phyloP scores from a whole-genome alignment of 2,329 filamentous ascomycete genomes.

The Fusarium dlaminii region DNA sequence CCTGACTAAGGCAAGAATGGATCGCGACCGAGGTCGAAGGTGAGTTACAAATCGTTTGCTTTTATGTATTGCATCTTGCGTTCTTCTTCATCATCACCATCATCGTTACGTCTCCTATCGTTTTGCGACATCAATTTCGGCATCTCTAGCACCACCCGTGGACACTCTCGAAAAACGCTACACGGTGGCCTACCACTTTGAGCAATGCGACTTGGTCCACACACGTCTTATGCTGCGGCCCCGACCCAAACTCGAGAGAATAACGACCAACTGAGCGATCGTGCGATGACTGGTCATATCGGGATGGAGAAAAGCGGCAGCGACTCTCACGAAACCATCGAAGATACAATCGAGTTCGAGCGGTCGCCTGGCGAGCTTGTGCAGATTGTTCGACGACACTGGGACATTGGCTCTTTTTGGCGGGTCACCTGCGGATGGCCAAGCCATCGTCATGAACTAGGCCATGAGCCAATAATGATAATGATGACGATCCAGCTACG shows the following conservation, averaged over 20 bases:
- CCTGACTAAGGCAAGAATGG: conserved; percentile 40
- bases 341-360: background rate
- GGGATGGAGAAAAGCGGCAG: background rate
- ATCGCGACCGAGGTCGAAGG: conserved; percentile 53
- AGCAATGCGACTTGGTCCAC: background rate
- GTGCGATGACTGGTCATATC: background rate
- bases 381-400: background rate
- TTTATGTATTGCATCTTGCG: background rate
- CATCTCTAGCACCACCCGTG: background rate
- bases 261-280: background rate
- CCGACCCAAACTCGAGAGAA: background rate
- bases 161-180: background rate
- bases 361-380: background rate
- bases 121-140: conserved; percentile 18
- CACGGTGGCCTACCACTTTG: background rate
- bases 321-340: background rate
- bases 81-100: conserved; percentile 5
- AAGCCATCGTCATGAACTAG: background rate
- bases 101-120: background rate
- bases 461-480: background rate
- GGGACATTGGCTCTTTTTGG: background rate
- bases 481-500: background rate
- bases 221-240: background rate
- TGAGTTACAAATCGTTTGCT: conserved; percentile 37
- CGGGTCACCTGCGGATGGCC: background rate